phyloP scores from a whole-genome alignment of 148 eudicot genomes.

The Spergularia bocconei region DNA sequence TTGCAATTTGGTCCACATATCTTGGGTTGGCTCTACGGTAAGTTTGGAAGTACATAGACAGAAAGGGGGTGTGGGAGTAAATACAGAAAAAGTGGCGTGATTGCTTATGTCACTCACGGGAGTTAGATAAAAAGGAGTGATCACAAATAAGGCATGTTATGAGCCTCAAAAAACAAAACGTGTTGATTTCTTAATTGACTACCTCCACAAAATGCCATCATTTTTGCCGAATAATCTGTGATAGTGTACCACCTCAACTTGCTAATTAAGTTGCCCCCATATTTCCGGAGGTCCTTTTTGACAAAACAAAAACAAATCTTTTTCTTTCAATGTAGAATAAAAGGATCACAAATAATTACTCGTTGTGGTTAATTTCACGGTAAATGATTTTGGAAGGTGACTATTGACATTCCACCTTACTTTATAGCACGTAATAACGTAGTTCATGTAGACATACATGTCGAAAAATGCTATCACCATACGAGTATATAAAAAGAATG shows the following conservation, averaged over 20 bases:
- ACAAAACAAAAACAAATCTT: background rate
- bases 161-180: background rate
- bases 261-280: background rate
- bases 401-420: no score
- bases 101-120: background rate
- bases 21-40: background rate
- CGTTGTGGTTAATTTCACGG: no score
- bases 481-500: no score
- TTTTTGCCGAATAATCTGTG: background rate
- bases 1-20: background rate
- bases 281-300: background rate
- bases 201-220: constrained; percentile 1
- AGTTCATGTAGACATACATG: no score
- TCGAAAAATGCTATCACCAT: no score
- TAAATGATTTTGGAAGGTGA: no score
- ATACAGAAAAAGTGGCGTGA: background rate
- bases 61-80: background rate
- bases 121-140: background rate
- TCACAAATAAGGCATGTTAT: background rate
- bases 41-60: background rate
- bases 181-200: constrained; percentile 4
- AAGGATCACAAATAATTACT: no score
- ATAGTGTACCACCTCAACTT: background rate
- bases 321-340: background rate
- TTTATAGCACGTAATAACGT: no score